Conservation (phyloP, 2,329 filamentous ascomycete species). For the Colletotrichum eremochloae region DNA sequence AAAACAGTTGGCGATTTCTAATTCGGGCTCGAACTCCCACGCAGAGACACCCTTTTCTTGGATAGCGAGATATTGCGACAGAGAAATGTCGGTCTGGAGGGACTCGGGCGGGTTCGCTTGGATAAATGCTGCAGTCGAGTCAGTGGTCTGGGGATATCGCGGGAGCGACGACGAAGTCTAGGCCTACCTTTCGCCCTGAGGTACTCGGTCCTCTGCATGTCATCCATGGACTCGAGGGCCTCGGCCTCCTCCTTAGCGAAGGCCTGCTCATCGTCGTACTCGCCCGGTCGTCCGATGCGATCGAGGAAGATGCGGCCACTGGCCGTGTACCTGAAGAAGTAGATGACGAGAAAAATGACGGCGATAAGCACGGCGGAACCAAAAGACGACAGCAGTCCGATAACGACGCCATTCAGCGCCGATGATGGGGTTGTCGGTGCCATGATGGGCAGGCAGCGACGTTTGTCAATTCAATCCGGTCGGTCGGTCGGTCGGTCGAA, state of each 20-base stretch:
- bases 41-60: constrained; percentile 99
- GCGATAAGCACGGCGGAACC: constrained; percentile 90
- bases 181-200: constrained; percentile 89
- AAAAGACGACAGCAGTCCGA: constrained; percentile 94
- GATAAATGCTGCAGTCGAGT: constrained; percentile 78
- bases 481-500: constrained; percentile 29
- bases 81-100: constrained; percentile 93
- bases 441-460: constrained; percentile 39
- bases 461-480: constrained; percentile 35
- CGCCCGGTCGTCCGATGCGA: constrained; percentile 90
- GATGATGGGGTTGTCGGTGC: constrained; percentile 53
- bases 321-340: constrained; percentile 92
- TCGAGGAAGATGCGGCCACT: constrained; percentile 93
- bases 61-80: constrained; percentile 97
- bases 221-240: constrained; percentile 95
- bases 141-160: constrained; percentile 10
- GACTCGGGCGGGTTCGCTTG: constrained; percentile 96
- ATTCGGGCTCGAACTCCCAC: constrained; percentile 99
- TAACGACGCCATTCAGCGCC: constrained; percentile 83
- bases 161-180: constrained; percentile 2
- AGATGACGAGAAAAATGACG: constrained; percentile 83
- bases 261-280: constrained; percentile 97
- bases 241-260: constrained; percentile 95
- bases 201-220: constrained; percentile 90
- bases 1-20: constrained; percentile 99